Evolutionary conservation across 2,329 filamentous ascomycete species (phyloP).

Genomic region (Cercospora canescens): DNA sequence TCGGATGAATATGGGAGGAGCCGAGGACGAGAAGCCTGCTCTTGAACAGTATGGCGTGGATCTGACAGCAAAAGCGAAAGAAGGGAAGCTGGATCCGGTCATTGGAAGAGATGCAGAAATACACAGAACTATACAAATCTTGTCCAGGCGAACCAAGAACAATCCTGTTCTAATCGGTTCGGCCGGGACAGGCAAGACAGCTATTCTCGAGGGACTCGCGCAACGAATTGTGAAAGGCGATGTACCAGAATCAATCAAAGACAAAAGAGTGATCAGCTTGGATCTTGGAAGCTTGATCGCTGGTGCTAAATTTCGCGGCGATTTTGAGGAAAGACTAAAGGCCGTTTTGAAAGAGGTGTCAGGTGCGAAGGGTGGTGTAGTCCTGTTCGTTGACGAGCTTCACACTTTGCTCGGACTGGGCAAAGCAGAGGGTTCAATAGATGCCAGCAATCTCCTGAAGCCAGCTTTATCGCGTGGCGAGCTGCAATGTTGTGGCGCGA

Average conservation of each 20-base stretch:
- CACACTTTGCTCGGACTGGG: conserved; percentile 89
- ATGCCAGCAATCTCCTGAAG: conserved; percentile 92
- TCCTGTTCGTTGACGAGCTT: conserved; percentile 92
- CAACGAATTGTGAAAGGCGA: conserved; percentile 88
- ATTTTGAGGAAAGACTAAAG: conserved; percentile 94
- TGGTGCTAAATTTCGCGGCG: conserved; percentile 90
- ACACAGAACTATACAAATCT: conserved; percentile 88
- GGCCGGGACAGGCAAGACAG: conserved; percentile 91
- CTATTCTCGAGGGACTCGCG: conserved; percentile 86
- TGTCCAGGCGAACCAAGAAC: conserved; percentile 92
- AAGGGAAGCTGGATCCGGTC: conserved; percentile 91
- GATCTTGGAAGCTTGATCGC: conserved; percentile 93
- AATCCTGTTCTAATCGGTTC: conserved; percentile 92
- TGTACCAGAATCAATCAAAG: conserved; percentile 93
- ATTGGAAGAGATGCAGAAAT: conserved; percentile 93
- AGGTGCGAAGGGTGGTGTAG: conserved; percentile 83
- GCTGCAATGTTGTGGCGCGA: conserved; percentile 92
- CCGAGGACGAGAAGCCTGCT: conserved; percentile 75
- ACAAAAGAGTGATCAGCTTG: conserved; percentile 83
- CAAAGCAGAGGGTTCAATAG: conserved; percentile 93
- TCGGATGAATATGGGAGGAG: conserved; percentile 79
- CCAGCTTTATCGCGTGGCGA: conserved; percentile 91
- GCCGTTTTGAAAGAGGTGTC: conserved; percentile 88
- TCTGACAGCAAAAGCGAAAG: conserved; percentile 78
- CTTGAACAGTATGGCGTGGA: conserved; percentile 91